Evolutionary conservation across 345 rosid species (phyloP).

Genomic region (Cardiospermum halicacabum): DNA sequence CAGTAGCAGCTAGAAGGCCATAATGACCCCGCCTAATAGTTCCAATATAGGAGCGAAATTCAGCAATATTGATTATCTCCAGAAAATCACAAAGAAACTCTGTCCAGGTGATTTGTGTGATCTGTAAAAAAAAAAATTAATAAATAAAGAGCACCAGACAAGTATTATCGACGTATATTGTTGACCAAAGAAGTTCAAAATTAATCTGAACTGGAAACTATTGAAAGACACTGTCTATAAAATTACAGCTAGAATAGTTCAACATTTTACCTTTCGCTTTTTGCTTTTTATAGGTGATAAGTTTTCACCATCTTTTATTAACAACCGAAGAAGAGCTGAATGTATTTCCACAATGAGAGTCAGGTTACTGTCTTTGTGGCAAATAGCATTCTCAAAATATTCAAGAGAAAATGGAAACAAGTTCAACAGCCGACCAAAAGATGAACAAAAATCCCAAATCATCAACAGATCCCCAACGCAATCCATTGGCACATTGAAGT

Average conservation of each 20-base stretch:
- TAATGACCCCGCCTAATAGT: conserved; percentile 86
- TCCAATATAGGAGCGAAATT: conserved; percentile 37
- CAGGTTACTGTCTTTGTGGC: conserved; percentile 84
- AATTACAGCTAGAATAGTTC: conserved; percentile 9
- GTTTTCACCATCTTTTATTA: conserved; percentile 48
- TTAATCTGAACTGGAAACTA: background rate
- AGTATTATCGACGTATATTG: conserved; percentile 3
- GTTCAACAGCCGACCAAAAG: conserved; percentile 66
- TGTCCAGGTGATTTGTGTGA: conserved; percentile 74
- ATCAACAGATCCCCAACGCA: conserved; percentile 82
- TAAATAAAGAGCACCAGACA: conserved; percentile 17
- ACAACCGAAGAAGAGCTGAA: conserved; percentile 71
- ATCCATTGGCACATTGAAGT: conserved; percentile 68
- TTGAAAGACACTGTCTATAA: background rate
- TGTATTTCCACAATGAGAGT: conserved; percentile 73
- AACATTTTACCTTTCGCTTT: conserved; percentile 69
- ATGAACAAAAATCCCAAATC: conserved; percentile 97
- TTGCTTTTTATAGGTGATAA: conserved; percentile 39
- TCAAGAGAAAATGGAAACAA: conserved; percentile 77
- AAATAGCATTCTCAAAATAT: conserved; percentile 90
- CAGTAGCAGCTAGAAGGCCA: conserved; percentile 61
- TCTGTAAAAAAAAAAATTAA: conserved; percentile 42
- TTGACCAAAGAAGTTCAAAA: background rate
- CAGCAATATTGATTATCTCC: conserved; percentile 51
- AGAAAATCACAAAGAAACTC: conserved; percentile 86